Conservation (phyloP, 2,329 filamentous ascomycete genomes). For the Colletotrichum sp. region DNA sequence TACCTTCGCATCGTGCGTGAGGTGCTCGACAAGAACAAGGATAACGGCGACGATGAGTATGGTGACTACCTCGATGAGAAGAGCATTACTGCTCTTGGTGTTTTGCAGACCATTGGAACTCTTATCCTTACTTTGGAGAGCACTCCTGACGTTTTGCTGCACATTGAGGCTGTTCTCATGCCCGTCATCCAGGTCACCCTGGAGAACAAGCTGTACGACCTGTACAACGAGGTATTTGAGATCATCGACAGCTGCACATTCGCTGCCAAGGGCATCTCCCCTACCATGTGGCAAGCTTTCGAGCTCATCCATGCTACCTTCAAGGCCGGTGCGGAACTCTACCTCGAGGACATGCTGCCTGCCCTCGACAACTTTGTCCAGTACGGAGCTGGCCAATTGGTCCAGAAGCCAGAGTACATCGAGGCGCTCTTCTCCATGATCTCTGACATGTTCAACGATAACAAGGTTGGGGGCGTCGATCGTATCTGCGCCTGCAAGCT, state of each 20-base stretch:
- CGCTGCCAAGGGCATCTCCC: conserved; percentile 92
- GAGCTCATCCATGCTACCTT: conserved; percentile 96
- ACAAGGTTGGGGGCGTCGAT: conserved; percentile 92
- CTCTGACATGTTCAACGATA: conserved; percentile 89
- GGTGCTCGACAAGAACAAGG: conserved; percentile 81
- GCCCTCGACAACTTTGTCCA: conserved; percentile 98
- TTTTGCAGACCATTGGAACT: conserved; percentile 96
- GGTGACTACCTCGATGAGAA: conserved; percentile 97
- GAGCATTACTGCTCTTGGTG: conserved; percentile 95
- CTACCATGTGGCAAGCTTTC: conserved; percentile 98
- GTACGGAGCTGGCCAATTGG: conserved; percentile 81
- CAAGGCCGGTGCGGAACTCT: conserved; percentile 95
- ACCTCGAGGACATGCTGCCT: conserved; percentile 98
- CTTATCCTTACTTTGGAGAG: conserved; percentile 96
- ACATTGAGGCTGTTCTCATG: conserved; percentile 96
- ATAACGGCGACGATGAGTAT: conserved; percentile 78
- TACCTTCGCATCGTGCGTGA: conserved; percentile 94
- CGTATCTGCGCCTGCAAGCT: conserved; percentile 97
- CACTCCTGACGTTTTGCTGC: conserved; percentile 91
- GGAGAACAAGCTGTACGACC: conserved; percentile 96
- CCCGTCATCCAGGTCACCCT: conserved; percentile 95
- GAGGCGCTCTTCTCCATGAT: conserved; percentile 94
- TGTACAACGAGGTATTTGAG: conserved; percentile 98
- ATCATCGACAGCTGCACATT: conserved; percentile 99
- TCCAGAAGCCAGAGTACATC: conserved; percentile 85